Conservation (phyloP, 2,329 filamentous ascomycete genomes). For the Diaporthe vexans region DNA sequence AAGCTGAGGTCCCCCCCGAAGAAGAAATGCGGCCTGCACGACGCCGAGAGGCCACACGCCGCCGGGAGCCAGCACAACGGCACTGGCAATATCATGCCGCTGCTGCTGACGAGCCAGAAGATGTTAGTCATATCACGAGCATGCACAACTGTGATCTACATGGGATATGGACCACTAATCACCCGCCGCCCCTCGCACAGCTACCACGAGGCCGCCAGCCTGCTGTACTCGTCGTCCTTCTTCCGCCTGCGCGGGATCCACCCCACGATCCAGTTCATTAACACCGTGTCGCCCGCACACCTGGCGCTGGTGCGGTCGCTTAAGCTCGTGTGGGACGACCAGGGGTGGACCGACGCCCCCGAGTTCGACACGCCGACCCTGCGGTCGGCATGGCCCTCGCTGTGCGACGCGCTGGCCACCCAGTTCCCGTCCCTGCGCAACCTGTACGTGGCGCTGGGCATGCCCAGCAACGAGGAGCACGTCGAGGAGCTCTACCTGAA, state of each 20-base stretch:
- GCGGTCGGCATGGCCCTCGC: slow-evolving; percentile 39
- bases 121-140: slow-evolving; percentile 33
- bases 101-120: slow-evolving; percentile 38
- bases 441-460: slow-evolving; percentile 40
- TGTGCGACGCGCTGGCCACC: slow-evolving; percentile 39
- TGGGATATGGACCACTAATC: not conserved
- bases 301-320: slow-evolving; percentile 40
- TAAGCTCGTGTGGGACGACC: slow-evolving; percentile 43
- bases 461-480: slow-evolving; percentile 29
- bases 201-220: slow-evolving; percentile 36
- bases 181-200: slow-evolving; percentile 17
- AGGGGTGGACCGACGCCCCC: slow-evolving; percentile 37
- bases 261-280: slow-evolving; percentile 40
- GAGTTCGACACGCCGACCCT: slow-evolving; percentile 38
- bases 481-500: slow-evolving; percentile 39
- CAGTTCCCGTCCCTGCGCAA: slow-evolving; percentile 35
- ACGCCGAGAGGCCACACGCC: slow-evolving; percentile 5
- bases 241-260: slow-evolving; percentile 43
- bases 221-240: slow-evolving; percentile 41
- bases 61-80: not conserved
- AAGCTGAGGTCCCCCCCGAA: slow-evolving; percentile 37
- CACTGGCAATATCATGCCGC: slow-evolving; percentile 38
- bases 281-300: slow-evolving; percentile 33
- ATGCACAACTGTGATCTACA: not conserved
- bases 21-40: slow-evolving; percentile 7